Evolutionary conservation across 2,329 filamentous ascomycete genomes (phyloP).

Genomic region (Pseudocercospora pini-densiflorae): DNA sequence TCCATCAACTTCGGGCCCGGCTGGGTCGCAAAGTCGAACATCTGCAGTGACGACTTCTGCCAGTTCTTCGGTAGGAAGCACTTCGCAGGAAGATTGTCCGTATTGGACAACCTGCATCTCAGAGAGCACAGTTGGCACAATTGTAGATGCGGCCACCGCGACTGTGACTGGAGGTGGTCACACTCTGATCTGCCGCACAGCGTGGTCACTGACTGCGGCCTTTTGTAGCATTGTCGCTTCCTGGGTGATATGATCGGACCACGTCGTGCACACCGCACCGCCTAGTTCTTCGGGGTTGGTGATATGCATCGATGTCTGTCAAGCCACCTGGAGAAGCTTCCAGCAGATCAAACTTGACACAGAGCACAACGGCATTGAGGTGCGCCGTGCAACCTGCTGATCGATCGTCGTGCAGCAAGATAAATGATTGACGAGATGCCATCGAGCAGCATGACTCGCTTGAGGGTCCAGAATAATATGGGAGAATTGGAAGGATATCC

Average conservation of each 20-base stretch:
- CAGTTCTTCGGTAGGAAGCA: neutral
- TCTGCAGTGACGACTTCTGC: neutral
- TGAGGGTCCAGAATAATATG: neutral
- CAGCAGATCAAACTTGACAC: neutral
- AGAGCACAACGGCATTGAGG: neutral
- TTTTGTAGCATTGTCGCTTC: neutral
- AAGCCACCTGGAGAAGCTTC: neutral
- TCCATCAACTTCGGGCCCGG: neutral
- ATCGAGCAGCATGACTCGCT: no score
- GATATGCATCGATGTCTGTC: neutral
- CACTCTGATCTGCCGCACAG: neutral
- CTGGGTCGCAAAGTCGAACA: neutral
- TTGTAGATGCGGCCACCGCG: neutral
- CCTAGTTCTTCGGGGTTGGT: neutral
- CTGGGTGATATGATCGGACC: neutral
- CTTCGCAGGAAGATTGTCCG: neutral
- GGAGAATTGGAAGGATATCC: neutral
- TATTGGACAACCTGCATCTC: neutral
- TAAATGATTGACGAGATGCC: no score
- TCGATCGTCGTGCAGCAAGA: neutral
- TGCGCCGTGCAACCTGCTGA: neutral
- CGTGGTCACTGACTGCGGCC: neutral
- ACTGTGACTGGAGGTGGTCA: neutral
- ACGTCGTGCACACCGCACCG: neutral
- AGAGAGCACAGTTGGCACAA: neutral